Evolutionary conservation across 1,139 yeast genomes (phyloP), one percentile per base, ranked within the genome.

Genomic region (Suhomyces taliae): DNA sequence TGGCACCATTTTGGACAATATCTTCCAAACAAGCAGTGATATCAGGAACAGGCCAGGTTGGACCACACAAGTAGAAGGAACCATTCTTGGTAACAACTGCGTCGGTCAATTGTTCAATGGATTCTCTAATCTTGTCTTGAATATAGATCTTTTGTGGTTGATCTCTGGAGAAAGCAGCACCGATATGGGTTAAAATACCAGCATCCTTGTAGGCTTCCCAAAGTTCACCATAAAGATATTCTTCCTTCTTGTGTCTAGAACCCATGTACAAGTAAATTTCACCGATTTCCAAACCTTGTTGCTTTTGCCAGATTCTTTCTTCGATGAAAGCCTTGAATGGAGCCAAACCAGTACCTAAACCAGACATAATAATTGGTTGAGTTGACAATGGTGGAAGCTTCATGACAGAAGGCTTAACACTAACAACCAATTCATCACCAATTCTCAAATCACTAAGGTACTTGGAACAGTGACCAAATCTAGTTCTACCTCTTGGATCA

Each of bases 11-110:
- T 19, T 67, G 66, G 44, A 90, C 78, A 59, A 93, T 87, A 57
- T 89, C 96, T 62, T 87, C 88, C 57, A 93, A 76, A 58, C 96
- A 95, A 42, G 87, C 89, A 49, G 97, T 89, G 59, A 93, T 88
- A 67, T 91, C 97, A 14, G 98, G 97, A 59, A 93, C 98, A 29
- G 99, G 99, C 99, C 99, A 93, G 2, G 98, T 93, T 39, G 98
- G 98, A 54, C 99, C 99, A 83, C 99, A 93, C 64, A 93, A 79
- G 72, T 93, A 93, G 81, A 93, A 91, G 26, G 90, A 85, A 49
- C 98, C 99, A 47, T 85, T 74, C 70, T 90, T 80, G 51, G 74
- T 72, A 41, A 86, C 86, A 66, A 91, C 82, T 34, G 97, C 95
- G 47, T 82, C 87, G 47, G 88, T 87, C 67, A 93, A 78, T 35